Evolutionary conservation across 2,329 filamentous ascomycete species (phyloP).

Genomic region (Neopestalotiopsis rosae): DNA sequence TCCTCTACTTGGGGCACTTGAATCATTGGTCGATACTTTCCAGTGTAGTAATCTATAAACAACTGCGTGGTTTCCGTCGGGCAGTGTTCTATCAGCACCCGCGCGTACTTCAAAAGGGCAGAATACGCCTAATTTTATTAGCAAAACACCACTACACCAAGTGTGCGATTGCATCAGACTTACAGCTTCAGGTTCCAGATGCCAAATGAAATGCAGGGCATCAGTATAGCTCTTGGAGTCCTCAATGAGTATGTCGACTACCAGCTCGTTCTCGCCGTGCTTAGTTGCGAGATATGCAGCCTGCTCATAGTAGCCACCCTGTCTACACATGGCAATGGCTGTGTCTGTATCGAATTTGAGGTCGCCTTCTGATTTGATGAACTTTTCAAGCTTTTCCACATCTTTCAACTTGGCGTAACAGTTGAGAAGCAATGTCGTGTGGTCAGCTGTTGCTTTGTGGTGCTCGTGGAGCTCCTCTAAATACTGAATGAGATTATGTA

Average conservation of each 20-base stretch:
- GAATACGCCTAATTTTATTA: slow-evolving; percentile 71
- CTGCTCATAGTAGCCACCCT: slow-evolving; percentile 96
- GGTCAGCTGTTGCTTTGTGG: slow-evolving; percentile 89
- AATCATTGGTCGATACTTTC: slow-evolving; percentile 76
- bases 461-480: slow-evolving; percentile 95
- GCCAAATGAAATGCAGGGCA: slow-evolving; percentile 90
- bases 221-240: slow-evolving; percentile 91
- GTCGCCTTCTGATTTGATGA: slow-evolving; percentile 94
- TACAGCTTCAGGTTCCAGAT: slow-evolving; percentile 78
- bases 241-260: slow-evolving; percentile 94
- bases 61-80: slow-evolving; percentile 81
- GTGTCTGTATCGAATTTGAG: slow-evolving; percentile 97
- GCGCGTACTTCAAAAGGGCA: slow-evolving; percentile 93
- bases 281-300: slow-evolving; percentile 94
- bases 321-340: slow-evolving; percentile 95
- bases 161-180: slow-evolving; percentile 35
- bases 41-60: slow-evolving; percentile 95
- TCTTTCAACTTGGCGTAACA: slow-evolving; percentile 99
- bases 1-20: slow-evolving; percentile 50
- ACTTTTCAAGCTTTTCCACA: slow-evolving; percentile 92
- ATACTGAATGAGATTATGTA: slow-evolving; percentile 97
- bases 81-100: slow-evolving; percentile 87
- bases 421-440: slow-evolving; percentile 92
- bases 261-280: slow-evolving; percentile 90
- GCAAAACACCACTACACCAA: slow-evolving; percentile 24